Percentiles rank a stretch among this genome's conserved stretches.
These are phyloP conservation scores for Miscanthus sacchariflorus DNA, from an alignment of 202 grass and related monocot species.

Conservation along the genomic window DNA sequence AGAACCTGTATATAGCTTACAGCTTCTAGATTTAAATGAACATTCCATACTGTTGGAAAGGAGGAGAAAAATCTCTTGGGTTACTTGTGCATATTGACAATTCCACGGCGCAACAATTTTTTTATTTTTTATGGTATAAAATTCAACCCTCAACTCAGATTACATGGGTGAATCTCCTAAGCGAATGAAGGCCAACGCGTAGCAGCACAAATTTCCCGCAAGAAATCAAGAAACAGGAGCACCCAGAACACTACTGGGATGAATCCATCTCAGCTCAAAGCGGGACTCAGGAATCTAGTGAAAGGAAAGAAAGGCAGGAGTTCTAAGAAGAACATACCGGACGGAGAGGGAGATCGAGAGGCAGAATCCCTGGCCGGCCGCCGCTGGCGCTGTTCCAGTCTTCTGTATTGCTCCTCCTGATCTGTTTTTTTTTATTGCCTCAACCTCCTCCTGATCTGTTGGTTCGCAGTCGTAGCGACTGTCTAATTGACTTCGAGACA, in stretches of 20 bases:
- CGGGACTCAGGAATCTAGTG: neutral
- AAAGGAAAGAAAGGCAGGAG: neutral
- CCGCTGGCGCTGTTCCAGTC: neutral
- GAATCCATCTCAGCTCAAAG: neutral
- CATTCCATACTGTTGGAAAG: neutral
- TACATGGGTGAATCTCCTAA: neutral
- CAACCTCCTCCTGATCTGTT: neutral
- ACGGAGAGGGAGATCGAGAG: neutral
- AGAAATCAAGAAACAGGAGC: conserved; percentile 20
- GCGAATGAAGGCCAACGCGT: neutral
- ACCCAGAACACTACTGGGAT: neutral
- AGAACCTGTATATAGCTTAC: neutral
- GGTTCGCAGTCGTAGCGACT: neutral
- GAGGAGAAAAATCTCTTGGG: neutral
- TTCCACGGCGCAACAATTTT: neutral
- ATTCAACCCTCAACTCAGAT: neutral
- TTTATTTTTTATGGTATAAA: neutral
- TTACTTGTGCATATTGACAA: neutral
- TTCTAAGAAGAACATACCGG: neutral
- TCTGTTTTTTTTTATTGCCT: no score
- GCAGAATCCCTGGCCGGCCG: neutral
- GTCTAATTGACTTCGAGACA: neutral
- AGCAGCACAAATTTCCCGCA: neutral
- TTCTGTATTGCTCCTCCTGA: neutral
- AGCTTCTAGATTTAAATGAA: neutral